phyloP scores from a whole-genome alignment of 768 basidiomycete species.

The Podaxis pistillaris region DNA sequence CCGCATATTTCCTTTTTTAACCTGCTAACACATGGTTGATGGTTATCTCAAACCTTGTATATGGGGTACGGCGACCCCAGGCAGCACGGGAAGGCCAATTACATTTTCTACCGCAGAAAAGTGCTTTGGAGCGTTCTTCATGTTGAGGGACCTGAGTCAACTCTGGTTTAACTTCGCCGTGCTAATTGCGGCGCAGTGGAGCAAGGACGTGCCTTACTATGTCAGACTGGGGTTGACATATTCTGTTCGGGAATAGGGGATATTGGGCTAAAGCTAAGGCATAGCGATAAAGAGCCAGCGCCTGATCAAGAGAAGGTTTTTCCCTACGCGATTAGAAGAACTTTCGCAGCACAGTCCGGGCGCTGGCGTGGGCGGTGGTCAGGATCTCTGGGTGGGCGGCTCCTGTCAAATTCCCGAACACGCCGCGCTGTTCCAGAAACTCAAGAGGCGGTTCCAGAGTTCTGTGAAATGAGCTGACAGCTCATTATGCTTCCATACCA shows the following conservation, averaged over 20 bases:
- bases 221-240: constrained; percentile 1
- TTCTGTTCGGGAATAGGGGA: constrained; percentile 12
- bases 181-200: neutral
- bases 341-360: neutral
- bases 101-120: neutral
- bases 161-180: neutral
- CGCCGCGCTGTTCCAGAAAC: neutral
- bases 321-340: neutral
- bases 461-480: neutral
- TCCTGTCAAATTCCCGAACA: too few relatives aligned
- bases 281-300: neutral
- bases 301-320: neutral
- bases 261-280: neutral
- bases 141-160: neutral
- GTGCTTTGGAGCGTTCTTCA: too few relatives aligned
- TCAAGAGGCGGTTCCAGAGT: neutral
- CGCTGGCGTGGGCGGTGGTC: neutral
- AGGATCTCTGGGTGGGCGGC: too few relatives aligned
- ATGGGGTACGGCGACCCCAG: neutral
- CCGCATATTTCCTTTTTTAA: neutral
- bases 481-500: neutral
- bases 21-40: constrained; percentile 3
- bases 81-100: neutral
- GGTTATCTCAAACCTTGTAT: constrained; percentile 1
- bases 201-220: neutral